These are phyloP conservation scores for Alternaria brassicae DNA, from an alignment of 2,329 filamentous ascomycete species.

Conservation along the genomic window DNA sequence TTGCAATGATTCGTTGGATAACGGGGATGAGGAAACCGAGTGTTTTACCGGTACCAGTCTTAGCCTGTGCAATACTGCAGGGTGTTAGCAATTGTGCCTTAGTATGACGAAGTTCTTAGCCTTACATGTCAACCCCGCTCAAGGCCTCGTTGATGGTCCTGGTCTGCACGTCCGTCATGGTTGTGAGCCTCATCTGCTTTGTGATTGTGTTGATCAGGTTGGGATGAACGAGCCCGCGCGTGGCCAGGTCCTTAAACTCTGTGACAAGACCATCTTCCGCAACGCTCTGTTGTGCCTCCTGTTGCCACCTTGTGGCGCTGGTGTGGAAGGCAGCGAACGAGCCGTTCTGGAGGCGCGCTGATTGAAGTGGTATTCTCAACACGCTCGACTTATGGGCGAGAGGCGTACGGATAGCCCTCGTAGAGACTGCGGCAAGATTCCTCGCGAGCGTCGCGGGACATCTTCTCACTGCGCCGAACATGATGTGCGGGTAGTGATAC, in stretches of 20 bases:
- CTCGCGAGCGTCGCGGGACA: conserved; percentile 49
- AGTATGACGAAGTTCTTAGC: conserved; percentile 57
- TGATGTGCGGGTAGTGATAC: conserved; percentile 34
- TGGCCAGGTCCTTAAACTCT: conserved; percentile 54
- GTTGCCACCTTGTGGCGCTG: conserved; percentile 45
- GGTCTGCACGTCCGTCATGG: conserved; percentile 92
- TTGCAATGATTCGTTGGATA: conserved; percentile 76
- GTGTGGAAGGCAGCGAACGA: conserved; percentile 50
- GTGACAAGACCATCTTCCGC: conserved; percentile 45
- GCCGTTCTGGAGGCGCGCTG: conserved; percentile 28
- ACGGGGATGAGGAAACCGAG: conserved; percentile 89
- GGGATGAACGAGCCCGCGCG: conserved; percentile 63
- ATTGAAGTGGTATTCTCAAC: conserved; percentile 25
- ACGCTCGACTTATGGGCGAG: conserved; percentile 29
- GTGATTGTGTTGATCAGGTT: conserved; percentile 74
- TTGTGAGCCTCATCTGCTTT: conserved; percentile 74
- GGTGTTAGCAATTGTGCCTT: conserved; percentile 17
- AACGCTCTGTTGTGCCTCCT: conserved; percentile 31
- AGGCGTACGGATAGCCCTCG: conserved; percentile 35
- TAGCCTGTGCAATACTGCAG: conserved; percentile 79
- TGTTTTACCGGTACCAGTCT: conserved; percentile 96
- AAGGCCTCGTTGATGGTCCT: conserved; percentile 82
- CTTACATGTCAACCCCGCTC: conserved; percentile 82
- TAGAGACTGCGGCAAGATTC: conserved; percentile 34
- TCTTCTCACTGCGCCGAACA: conserved; percentile 55